phyloP scores from a whole-genome alignment of 2,329 filamentous ascomycete species.

The Exophiala bonariae region DNA sequence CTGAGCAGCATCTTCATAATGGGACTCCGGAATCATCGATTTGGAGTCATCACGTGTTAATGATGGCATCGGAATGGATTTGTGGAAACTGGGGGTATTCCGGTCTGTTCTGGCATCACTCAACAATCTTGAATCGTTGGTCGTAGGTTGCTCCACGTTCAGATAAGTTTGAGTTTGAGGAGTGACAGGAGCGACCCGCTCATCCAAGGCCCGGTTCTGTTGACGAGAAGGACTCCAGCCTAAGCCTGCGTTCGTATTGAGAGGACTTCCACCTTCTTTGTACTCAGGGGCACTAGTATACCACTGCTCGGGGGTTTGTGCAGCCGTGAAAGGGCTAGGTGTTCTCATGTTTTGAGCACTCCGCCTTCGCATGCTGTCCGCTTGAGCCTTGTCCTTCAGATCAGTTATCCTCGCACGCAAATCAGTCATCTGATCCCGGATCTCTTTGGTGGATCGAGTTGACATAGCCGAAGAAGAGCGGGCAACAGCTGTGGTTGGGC shows the following conservation, averaged over 20 bases:
- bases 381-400: constrained; percentile 73
- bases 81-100: constrained; percentile 26
- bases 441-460: constrained; percentile 40
- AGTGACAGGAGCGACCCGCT: constrained; percentile 22
- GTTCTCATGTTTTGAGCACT: constrained; percentile 75
- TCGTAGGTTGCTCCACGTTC: constrained; percentile 19
- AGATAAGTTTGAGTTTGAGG: constrained; percentile 20
- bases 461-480: constrained; percentile 23
- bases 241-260: constrained; percentile 37
- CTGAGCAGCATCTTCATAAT: constrained; percentile 44
- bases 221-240: constrained; percentile 32
- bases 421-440: constrained; percentile 83
- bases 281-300: constrained; percentile 44
- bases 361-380: constrained; percentile 74
- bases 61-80: constrained; percentile 26
- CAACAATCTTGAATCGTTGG: constrained; percentile 19
- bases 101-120: constrained; percentile 26
- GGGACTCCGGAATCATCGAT: constrained; percentile 32
- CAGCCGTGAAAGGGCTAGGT: constrained; percentile 76
- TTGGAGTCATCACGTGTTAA: constrained; percentile 10
- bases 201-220: constrained; percentile 9
- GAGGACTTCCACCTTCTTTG: constrained; percentile 33
- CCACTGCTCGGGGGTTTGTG: constrained; percentile 56
- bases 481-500: constrained; percentile 15
- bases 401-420: constrained; percentile 82